A percentile compares a stretch with the other conserved stretches of the same genome.
These are phyloP conservation scores for Epichloe sibirici DNA, from an alignment of 2,329 filamentous ascomycete species.

Conservation along the genomic window DNA sequence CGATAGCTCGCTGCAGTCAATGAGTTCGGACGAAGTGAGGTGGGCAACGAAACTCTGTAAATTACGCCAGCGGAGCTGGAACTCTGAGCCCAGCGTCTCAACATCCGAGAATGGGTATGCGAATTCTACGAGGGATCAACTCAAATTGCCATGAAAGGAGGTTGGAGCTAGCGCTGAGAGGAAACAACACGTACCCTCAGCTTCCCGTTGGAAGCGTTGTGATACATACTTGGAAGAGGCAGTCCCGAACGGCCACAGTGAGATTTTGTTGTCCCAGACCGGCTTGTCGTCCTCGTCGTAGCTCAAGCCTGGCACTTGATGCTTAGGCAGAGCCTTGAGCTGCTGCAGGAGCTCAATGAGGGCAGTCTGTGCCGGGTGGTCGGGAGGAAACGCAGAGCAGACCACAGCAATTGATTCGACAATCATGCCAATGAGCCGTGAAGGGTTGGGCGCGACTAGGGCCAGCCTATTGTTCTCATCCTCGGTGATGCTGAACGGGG, in stretches of 20 bases:
- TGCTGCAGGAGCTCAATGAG: slow-evolving; percentile 4
- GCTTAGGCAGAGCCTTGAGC: slow-evolving; percentile 1
- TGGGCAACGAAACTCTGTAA: slow-evolving; percentile 7
- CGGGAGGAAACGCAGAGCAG: slow-evolving; percentile 6
- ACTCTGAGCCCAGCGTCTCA: slow-evolving; percentile 3
- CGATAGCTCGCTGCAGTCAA: slow-evolving; percentile 6
- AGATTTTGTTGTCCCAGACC: not conserved
- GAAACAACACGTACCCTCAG: not conserved
- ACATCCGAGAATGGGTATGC: slow-evolving; percentile 9
- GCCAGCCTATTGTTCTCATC: slow-evolving; percentile 1
- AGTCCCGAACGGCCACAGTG: slow-evolving; percentile 6
- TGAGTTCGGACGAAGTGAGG: slow-evolving; percentile 4
- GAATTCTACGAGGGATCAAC: slow-evolving; percentile 1
- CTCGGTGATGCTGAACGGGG: not conserved
- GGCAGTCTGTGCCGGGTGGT: slow-evolving; percentile 1
- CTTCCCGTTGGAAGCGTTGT: slow-evolving; percentile 4
- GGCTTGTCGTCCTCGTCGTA: slow-evolving; percentile 1
- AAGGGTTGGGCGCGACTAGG: slow-evolving; percentile 4
- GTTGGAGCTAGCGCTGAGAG: too few relatives aligned
- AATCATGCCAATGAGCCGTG: slow-evolving; percentile 6
- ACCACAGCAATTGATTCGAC: slow-evolving; percentile 2
- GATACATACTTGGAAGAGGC: not conserved
- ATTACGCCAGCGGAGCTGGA: slow-evolving; percentile 7
- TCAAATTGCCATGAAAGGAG: too few relatives aligned
- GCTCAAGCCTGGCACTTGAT: slow-evolving; percentile 2